phyloP scores from a whole-genome alignment of 1,284 basidiomycete species.

The Tylopilus sp. region DNA sequence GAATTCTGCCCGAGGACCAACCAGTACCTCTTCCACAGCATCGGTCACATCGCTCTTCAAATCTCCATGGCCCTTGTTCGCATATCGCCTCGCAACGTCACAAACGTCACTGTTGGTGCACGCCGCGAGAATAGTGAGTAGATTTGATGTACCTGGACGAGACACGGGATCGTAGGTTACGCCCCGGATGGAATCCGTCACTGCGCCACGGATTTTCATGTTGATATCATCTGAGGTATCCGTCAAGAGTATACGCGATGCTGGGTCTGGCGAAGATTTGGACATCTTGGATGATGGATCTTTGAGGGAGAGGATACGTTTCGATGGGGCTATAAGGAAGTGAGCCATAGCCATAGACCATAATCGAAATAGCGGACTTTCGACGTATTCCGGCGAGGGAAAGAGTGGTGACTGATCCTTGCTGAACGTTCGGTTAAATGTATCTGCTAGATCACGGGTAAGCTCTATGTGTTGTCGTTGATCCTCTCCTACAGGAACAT shows the following conservation, averaged over 20 bases:
- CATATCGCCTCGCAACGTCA: conserved; percentile 49
- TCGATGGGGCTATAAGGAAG: conserved; percentile 58
- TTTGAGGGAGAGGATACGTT: conserved; percentile 78
- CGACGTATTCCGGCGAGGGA: conserved; percentile 68
- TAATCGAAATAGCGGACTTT: conserved; percentile 52
- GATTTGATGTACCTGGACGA: conserved; percentile 82
- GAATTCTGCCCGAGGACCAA: conserved; percentile 68
- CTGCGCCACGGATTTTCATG: conserved; percentile 74
- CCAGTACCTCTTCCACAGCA: conserved; percentile 68
- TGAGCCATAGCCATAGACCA: conserved; percentile 1
- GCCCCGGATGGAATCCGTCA: conserved; percentile 76
- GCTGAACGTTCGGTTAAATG: conserved; percentile 73
- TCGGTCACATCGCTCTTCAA: conserved; percentile 76
- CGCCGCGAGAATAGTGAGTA: conserved; percentile 74
- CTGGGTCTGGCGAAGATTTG: conserved; percentile 78
- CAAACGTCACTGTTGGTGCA: conserved; percentile 53
- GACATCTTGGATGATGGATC: conserved; percentile 93
- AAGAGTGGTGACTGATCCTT: conserved; percentile 48
- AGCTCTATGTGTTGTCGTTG: conserved; percentile 94
- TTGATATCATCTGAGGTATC: conserved; percentile 64
- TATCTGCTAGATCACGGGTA: conserved; percentile 76
- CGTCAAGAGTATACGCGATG: conserved; percentile 86
- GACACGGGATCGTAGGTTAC: conserved; percentile 75
- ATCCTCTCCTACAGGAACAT: conserved; percentile 95
- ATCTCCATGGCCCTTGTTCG: conserved; percentile 56